Evolutionary conservation across 805 yeast species (phyloP).

Genomic region (Cyberlindnera subsufficiens): DNA sequence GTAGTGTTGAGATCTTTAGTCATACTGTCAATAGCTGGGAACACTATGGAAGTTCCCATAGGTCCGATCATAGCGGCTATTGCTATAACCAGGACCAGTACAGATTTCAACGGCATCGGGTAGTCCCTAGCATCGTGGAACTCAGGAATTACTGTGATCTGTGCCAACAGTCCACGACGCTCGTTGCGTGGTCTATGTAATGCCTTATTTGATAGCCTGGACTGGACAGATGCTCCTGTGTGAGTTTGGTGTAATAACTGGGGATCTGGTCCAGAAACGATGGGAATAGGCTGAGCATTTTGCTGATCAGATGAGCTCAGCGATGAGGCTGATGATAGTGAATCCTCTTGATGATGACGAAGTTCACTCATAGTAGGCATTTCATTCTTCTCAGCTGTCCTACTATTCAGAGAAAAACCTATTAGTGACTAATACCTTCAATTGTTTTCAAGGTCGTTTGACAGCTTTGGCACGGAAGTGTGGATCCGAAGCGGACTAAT

Average conservation of each 20-base stretch:
- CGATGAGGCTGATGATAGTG: conserved; percentile 1
- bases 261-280: neutral
- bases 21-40: conserved; percentile 69
- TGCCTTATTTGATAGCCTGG: conserved; percentile 2
- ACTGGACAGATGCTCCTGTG: neutral
- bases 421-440: too few species aligned
- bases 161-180: conserved; percentile 51
- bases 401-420: too few species aligned
- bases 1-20: conserved; percentile 49
- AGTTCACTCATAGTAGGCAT: too few species aligned
- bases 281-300: neutral
- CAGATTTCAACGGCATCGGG: conserved; percentile 41
- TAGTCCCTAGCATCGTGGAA: conserved; percentile 66
- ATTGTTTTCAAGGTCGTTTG: too few species aligned
- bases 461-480: too few species aligned
- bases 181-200: conserved; percentile 12
- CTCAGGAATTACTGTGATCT: conserved; percentile 54
- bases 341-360: neutral
- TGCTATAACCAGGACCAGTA: conserved; percentile 63
- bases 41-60: conserved; percentile 80
- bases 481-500: too few species aligned
- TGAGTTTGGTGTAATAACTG: neutral
- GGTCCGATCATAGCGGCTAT: conserved; percentile 78
- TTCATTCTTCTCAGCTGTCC: too few species aligned
- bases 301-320: neutral